These are phyloP conservation scores for Trichosporon inkin DNA, from an alignment of 1,284 basidiomycete genomes.

Conservation along the genomic window DNA sequence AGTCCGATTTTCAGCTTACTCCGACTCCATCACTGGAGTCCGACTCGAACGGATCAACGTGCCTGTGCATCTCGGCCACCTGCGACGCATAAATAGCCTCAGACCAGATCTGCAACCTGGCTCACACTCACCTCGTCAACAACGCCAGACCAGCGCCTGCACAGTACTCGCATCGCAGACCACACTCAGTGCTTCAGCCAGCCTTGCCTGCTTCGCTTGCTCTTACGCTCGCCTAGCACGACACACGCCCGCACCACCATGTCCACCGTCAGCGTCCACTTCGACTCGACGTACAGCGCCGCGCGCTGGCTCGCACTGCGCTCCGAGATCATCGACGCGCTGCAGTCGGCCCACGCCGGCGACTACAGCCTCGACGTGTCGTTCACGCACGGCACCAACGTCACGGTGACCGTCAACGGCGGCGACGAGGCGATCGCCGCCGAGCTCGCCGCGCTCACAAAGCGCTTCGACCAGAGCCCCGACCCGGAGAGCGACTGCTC, in stretches of 20 bases:
- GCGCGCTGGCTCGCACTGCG: constrained; percentile 1
- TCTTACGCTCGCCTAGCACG: not conserved
- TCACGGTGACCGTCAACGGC: not conserved
- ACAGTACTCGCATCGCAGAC: no score
- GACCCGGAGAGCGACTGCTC: constrained; percentile 1
- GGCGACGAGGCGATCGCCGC: not conserved
- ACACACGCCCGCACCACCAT: not conserved
- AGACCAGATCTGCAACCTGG: no score
- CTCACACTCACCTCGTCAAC: no score
- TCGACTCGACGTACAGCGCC: not conserved
- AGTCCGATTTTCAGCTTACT: not conserved
- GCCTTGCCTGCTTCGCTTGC: no score
- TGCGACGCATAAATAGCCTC: no score
- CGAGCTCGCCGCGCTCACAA: not conserved
- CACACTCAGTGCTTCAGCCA: no score
- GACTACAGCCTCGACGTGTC: constrained; percentile 1
- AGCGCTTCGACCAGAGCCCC: not conserved
- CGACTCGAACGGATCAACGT: no score
- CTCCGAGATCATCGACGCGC: constrained; percentile 4
- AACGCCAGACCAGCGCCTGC: no score
- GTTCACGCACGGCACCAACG: not conserved
- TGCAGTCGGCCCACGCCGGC: not conserved
- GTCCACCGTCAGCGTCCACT: constrained; percentile 1
- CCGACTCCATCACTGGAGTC: not conserved
- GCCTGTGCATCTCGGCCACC: no score